These are phyloP conservation scores for Encephalitozoon cuniculi DNA, from an alignment of 371 early-diverging fungal species.

Conservation along the genomic window DNA sequence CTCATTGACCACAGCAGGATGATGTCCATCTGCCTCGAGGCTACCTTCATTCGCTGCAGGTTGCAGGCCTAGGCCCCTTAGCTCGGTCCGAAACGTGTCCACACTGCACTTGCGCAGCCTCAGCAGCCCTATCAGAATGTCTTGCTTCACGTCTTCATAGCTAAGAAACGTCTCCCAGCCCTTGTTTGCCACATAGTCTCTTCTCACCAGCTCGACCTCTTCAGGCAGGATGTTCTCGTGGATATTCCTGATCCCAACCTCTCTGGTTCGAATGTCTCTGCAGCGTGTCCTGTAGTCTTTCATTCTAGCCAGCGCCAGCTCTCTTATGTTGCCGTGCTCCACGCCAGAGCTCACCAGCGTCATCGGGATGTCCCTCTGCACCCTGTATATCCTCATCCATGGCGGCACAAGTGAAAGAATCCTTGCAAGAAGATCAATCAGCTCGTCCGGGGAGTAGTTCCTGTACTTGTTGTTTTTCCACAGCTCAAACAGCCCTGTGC, in stretches of 20 bases:
- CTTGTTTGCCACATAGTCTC: conserved; percentile 94
- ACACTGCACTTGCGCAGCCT: conserved; percentile 82
- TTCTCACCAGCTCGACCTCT: conserved; percentile 84
- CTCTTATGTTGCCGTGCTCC: conserved; percentile 94
- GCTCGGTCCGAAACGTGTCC: conserved; percentile 82
- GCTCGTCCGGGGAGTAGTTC: conserved; percentile 92
- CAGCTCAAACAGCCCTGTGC: conserved; percentile 95
- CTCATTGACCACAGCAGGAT: conserved; percentile 13
- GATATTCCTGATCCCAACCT: conserved; percentile 97
- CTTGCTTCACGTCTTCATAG: conserved; percentile 93
- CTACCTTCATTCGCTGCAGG: conserved; percentile 62
- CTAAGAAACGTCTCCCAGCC: conserved; percentile 99
- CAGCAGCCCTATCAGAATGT: conserved; percentile 89
- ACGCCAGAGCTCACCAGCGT: conserved; percentile 97
- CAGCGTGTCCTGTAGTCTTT: conserved; percentile 88
- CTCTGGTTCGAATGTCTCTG: conserved; percentile 94
- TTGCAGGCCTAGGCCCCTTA: conserved; percentile 57
- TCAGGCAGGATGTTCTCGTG: conserved; percentile 79
- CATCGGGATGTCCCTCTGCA: conserved; percentile 99
- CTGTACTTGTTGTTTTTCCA: conserved; percentile 95
- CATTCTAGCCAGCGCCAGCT: conserved; percentile 89
- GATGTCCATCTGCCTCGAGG: conserved; percentile 47
- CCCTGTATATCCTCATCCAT: conserved; percentile 98
- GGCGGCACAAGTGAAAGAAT: conserved; percentile 94
- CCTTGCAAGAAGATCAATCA: conserved; percentile 88